These are phyloP conservation scores for Metahyphopichia silvanorum DNA, from an alignment of 805 yeast genomes.

Conservation along the genomic window DNA sequence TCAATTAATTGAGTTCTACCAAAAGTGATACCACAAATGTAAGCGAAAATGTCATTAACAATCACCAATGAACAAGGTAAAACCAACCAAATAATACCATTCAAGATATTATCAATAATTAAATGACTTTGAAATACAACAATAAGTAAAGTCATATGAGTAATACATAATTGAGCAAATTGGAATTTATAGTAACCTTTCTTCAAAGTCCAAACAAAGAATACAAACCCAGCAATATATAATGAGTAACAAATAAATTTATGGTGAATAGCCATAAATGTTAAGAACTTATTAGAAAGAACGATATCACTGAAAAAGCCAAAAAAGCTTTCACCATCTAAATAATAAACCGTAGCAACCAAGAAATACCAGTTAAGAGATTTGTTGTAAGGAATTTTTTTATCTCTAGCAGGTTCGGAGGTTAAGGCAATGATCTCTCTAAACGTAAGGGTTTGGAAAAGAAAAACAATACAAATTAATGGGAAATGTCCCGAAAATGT, in stretches of 20 bases:
- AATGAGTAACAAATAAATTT: constrained; percentile 78
- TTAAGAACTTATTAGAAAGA: constrained; percentile 49
- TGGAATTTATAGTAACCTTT: constrained; percentile 89
- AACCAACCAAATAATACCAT: constrained; percentile 92
- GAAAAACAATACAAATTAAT: constrained; percentile 66
- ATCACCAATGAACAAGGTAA: constrained; percentile 90
- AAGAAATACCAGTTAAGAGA: constrained; percentile 92
- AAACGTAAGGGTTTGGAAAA: constrained; percentile 79
- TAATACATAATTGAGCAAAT: constrained; percentile 88
- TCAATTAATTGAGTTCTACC: constrained; percentile 90
- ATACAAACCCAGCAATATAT: constrained; percentile 82
- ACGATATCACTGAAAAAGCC: constrained; percentile 58
- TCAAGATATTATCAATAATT: constrained; percentile 82
- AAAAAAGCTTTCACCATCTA: constrained; percentile 82
- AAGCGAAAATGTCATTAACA: constrained; percentile 93
- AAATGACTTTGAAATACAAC: constrained; percentile 94
- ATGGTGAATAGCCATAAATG: constrained; percentile 71
- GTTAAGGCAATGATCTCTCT: constrained; percentile 88
- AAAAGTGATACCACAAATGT: constrained; percentile 93
- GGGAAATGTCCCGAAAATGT: constrained; percentile 82
- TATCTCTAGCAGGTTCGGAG: constrained; percentile 78
- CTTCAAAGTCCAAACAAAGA: constrained; percentile 84
- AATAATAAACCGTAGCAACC: constrained; percentile 79
- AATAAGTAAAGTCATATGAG: constrained; percentile 87
- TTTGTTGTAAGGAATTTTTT: constrained; percentile 76